A percentile compares a stretch with the other conserved stretches of the same genome.
Conservation (phyloP, 495 filamentous ascomycete species). For the Haplographium delicatum region DNA sequence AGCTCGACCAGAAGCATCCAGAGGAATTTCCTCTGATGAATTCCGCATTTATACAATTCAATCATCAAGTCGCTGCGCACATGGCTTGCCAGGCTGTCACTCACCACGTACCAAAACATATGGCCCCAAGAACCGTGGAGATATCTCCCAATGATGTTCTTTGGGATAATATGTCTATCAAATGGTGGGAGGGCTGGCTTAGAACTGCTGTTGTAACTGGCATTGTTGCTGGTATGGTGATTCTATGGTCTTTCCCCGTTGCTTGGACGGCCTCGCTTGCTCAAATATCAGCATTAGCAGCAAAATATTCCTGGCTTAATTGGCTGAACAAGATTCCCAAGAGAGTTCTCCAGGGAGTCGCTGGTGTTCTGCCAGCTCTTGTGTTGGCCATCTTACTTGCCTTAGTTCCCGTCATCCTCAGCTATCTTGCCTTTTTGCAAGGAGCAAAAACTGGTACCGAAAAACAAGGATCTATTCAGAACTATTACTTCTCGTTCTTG, state of each 20-base stretch:
- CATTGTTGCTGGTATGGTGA: conserved; percentile 68
- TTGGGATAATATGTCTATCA: conserved; percentile 97
- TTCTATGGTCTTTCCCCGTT: conserved; percentile 90
- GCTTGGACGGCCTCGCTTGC: conserved; percentile 80
- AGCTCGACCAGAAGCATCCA: conserved; percentile 78
- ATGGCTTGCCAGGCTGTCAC: conserved; percentile 95
- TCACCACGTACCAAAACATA: conserved; percentile 88
- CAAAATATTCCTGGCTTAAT: conserved; percentile 57
- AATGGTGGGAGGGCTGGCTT: conserved; percentile 88
- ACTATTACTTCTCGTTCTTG: conserved; percentile 90
- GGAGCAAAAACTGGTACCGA: conserved; percentile 79
- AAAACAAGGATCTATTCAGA: conserved; percentile 76
- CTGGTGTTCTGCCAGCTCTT: conserved; percentile 79
- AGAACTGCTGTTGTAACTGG: conserved; percentile 62
- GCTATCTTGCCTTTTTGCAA: conserved; percentile 62
- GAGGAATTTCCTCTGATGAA: conserved; percentile 94
- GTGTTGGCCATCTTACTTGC: conserved; percentile 75
- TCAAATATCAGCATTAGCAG: conserved; percentile 63
- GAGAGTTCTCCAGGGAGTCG: conserved; percentile 64
- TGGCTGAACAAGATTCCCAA: conserved; percentile 51
- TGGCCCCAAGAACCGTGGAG: conserved; percentile 89
- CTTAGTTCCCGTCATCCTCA: conserved; percentile 72
- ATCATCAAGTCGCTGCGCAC: conserved; percentile 93
- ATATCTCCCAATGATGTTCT: conserved; percentile 91
- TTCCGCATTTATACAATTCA: conserved; percentile 98